These are phyloP conservation scores for Raphanus hybrid DNA, from an alignment of 441 rosid species.

Conservation along the genomic window DNA sequence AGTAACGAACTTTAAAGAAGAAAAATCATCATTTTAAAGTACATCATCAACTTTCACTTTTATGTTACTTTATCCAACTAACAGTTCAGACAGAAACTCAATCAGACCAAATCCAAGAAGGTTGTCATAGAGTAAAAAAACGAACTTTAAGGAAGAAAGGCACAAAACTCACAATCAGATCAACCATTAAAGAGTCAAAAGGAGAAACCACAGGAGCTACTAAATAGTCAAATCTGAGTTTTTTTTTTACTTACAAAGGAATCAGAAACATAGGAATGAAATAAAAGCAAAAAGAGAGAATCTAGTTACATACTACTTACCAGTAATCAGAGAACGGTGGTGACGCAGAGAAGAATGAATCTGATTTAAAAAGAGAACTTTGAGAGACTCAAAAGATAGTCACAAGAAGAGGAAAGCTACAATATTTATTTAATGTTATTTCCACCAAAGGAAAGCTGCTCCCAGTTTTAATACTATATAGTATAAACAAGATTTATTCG, in stretches of 20 bases:
- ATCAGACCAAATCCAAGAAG: not conserved
- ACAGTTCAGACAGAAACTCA: not conserved
- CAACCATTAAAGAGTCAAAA: conserved; percentile 12
- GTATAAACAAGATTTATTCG: conserved; percentile 11
- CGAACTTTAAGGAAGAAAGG: no score
- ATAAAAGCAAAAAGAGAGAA: conserved; percentile 28
- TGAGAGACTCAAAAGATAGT: conserved; percentile 20
- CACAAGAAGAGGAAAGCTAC: conserved; percentile 23
- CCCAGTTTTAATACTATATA: not conserved
- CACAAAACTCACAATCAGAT: no score
- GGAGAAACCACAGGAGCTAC: conserved; percentile 7
- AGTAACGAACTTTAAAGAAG: not conserved
- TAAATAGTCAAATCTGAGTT: conserved; percentile 6
- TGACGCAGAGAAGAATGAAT: conserved; percentile 18
- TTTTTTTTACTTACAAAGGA: not conserved
- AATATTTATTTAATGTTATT: conserved; percentile 2
- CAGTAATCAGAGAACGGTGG: conserved; percentile 17
- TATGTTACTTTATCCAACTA: not conserved
- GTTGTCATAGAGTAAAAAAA: not conserved
- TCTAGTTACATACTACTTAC: conserved; percentile 15
- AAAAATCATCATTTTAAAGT: not conserved
- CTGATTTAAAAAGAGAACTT: conserved; percentile 12
- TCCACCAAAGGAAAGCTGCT: conserved; percentile 4
- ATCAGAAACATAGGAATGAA: conserved; percentile 11
- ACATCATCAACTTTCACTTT: not conserved